Evolutionary conservation across 768 basidiomycete species (phyloP), one percentile per base, ranked within the genome.

Genomic region (Dioszegia crocea): DNA sequence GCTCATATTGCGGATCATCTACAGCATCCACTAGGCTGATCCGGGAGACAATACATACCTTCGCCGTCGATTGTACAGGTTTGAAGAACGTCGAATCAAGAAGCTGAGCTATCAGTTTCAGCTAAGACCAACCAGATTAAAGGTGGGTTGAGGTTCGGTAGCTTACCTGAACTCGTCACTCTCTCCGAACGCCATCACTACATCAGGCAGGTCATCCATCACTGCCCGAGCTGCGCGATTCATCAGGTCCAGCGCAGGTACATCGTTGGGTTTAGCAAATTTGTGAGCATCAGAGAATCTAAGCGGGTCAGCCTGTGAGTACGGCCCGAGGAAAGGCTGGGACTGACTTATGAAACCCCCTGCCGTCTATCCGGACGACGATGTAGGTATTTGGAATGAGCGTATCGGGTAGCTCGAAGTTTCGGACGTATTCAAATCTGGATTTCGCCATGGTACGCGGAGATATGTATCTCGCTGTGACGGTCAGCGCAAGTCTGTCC

Each of bases 91-190:
- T 56, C 85, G 84, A 45, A 99, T 82, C 52, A 98, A 82, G 70
- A 99, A 98, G 73, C 94, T 98, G 59, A 40, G 46, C 57, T 55
- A 31, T 61, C 47, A 27, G 54, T 55, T 41, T 24, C 21, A 31
- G 23, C 23, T 53, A 38, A 36, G n/a, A 27, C 19, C 40, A 9
- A 38, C 9, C 17, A 9, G 9, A 38, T 38, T 17, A 9, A 17
- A 9, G 9, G 10, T 38, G 10, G 9, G 10, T 38, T 38, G 36
- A 9, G 10, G 10, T 38, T 38, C 9, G 30, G 30, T 33, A 33
- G 68, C 80, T 50, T 58, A 88, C 93, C 92, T 96, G 78, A 85
- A 98, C 78, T 99, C 96, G 75, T 99, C 96, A 19, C 92, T 96
- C 79, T 99, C 89, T 1, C 96, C 96, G 73, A 93, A 98, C 0